phyloP scores from a whole-genome alignment of 2,329 filamentous ascomycete species.

The Elsinoe australis region DNA sequence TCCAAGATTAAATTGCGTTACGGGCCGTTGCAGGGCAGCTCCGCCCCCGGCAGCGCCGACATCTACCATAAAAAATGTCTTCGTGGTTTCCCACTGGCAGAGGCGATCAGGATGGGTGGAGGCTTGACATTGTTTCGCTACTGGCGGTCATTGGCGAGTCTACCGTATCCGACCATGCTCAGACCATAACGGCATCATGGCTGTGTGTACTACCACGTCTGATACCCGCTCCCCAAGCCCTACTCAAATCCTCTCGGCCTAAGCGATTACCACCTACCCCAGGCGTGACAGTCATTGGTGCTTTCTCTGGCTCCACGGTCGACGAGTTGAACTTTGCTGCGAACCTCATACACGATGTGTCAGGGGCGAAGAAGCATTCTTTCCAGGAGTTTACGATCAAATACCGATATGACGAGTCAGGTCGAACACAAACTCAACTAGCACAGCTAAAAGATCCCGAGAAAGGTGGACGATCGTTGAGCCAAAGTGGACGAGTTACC shows the following conservation, averaged over 20 bases:
- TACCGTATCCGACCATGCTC: conserved; percentile 6
- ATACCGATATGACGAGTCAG: conserved; percentile 5
- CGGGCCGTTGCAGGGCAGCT: conserved; percentile 3
- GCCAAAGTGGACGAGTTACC: not conserved
- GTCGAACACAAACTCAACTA: conserved; percentile 7
- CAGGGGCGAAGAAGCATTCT: conserved; percentile 9
- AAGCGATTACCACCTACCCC: conserved; percentile 8
- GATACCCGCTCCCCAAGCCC: conserved; percentile 10
- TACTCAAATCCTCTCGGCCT: conserved; percentile 1
- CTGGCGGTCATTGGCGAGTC: conserved; percentile 14
- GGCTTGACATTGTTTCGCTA: conserved; percentile 8
- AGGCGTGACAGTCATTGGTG: conserved; percentile 9
- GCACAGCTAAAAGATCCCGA: not conserved
- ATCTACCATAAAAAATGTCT: not conserved
- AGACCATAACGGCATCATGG: conserved; percentile 12
- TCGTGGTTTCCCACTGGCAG: conserved; percentile 7
- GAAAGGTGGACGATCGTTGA: not conserved
- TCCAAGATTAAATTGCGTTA: not conserved
- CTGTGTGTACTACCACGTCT: conserved; percentile 11
- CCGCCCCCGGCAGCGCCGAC: conserved; percentile 2
- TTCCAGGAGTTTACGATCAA: conserved; percentile 11
- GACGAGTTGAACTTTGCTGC: conserved; percentile 12
- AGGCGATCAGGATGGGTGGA: conserved; percentile 3
- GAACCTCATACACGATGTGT: conserved; percentile 9
- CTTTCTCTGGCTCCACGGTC: conserved; percentile 5